phyloP scores from a whole-genome alignment of 345 rosid genomes.

The Rhizophora mangle region DNA sequence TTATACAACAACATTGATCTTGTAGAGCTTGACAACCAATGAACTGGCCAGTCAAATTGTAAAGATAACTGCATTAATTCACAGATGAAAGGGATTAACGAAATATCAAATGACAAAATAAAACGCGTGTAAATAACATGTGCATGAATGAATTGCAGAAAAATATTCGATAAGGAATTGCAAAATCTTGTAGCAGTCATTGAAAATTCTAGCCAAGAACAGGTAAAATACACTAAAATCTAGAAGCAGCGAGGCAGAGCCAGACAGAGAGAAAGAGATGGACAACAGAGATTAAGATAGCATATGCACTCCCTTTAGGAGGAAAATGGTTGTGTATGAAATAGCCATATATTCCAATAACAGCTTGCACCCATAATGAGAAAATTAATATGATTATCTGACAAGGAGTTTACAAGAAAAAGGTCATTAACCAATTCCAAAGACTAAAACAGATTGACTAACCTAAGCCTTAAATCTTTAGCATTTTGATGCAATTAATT shows the following conservation, averaged over 20 bases:
- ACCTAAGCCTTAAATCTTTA: no score
- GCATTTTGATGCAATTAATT: no score
- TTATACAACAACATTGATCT: slow-evolving; percentile 82
- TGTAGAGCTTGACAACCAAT: slow-evolving; percentile 60
- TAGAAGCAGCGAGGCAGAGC: background rate
- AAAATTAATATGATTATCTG: no score
- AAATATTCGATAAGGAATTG: background rate
- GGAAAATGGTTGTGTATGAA: no score
- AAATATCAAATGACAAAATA: background rate
- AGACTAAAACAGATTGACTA: no score
- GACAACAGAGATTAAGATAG: background rate
- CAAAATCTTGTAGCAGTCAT: background rate
- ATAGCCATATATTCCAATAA: no score
- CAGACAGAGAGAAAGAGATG: slow-evolving; percentile 4
- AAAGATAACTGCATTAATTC: slow-evolving; percentile 63
- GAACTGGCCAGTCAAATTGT: slow-evolving; percentile 80
- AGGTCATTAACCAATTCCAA: no score
- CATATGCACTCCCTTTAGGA: background rate
- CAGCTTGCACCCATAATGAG: no score
- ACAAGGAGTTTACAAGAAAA: no score
- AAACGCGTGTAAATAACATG: background rate
- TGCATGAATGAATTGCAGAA: background rate
- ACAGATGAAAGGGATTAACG: slow-evolving; percentile 19
- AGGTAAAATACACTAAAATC: background rate
- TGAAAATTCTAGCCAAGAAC: background rate